phyloP scores from a whole-genome alignment of 2,329 filamentous ascomycete genomes.

The Claviceps sp. region DNA sequence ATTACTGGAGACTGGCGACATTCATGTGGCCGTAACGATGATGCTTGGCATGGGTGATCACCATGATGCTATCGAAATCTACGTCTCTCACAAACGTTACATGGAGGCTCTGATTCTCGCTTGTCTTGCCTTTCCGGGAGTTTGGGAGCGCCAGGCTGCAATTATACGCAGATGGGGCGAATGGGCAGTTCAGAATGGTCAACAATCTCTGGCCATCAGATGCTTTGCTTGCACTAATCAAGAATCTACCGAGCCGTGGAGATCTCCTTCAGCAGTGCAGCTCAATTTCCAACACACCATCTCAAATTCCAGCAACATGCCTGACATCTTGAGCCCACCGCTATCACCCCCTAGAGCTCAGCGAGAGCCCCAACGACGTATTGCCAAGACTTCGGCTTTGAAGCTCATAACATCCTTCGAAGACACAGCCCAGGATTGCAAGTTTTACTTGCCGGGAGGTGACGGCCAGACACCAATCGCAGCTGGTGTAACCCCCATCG shows the following conservation, averaged over 20 bases:
- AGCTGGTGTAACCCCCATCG: slow-evolving; percentile 77
- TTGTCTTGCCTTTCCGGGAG: slow-evolving; percentile 65
- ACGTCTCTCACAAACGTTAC: slow-evolving; percentile 78
- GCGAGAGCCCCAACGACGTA: slow-evolving; percentile 44
- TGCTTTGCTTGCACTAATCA: slow-evolving; percentile 86
- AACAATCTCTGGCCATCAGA: slow-evolving; percentile 80
- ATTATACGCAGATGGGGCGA: slow-evolving; percentile 93
- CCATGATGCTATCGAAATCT: slow-evolving; percentile 92
- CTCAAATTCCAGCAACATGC: slow-evolving; percentile 30
- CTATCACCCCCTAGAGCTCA: slow-evolving; percentile 58
- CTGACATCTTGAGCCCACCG: slow-evolving; percentile 53
- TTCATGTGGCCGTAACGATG: slow-evolving; percentile 85
- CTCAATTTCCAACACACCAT: slow-evolving; percentile 41
- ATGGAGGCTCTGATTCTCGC: slow-evolving; percentile 89
- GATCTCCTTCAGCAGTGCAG: slow-evolving; percentile 62
- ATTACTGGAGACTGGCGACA: slow-evolving; percentile 74
- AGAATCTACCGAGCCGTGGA: slow-evolving; percentile 77
- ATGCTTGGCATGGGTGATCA: slow-evolving; percentile 84
- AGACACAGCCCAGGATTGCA: slow-evolving; percentile 45
- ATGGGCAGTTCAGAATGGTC: slow-evolving; percentile 70
- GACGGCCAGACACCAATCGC: slow-evolving; percentile 62
- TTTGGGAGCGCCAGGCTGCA: slow-evolving; percentile 84
- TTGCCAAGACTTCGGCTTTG: slow-evolving; percentile 69
- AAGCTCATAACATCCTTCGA: slow-evolving; percentile 89
- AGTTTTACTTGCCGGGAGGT: slow-evolving; percentile 45